phyloP scores from a whole-genome alignment of 139 green algal species.

The Closterium sp. region DNA sequence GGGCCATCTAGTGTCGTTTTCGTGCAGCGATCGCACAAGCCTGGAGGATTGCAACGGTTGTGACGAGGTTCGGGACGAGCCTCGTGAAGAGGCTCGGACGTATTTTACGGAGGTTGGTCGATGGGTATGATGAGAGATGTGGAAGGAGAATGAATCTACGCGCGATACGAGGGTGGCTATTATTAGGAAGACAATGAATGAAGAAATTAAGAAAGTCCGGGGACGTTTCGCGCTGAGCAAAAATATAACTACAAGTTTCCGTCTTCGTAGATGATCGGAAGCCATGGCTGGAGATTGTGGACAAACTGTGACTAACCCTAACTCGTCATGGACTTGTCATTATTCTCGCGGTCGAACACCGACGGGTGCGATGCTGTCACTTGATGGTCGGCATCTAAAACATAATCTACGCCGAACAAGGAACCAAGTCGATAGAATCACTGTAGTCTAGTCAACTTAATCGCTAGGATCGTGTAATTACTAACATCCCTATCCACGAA shows the following conservation, averaged over 20 bases:
- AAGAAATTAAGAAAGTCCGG: neutral
- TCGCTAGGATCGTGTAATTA: neutral
- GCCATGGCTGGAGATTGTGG: neutral
- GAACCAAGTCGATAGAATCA: neutral
- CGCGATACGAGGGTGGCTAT: neutral
- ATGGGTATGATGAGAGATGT: neutral
- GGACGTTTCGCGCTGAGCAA: neutral
- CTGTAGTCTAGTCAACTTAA: neutral
- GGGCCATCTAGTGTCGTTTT: neutral
- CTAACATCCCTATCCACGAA: too few relatives aligned
- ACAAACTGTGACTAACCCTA: neutral
- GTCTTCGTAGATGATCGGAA: neutral
- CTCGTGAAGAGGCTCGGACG: neutral
- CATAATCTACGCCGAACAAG: neutral
- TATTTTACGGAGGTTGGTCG: neutral
- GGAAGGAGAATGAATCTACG: neutral
- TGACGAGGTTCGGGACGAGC: neutral
- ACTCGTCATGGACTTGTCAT: neutral
- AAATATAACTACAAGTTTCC: neutral
- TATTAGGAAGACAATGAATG: neutral
- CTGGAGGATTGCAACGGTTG: neutral
- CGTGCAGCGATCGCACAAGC: neutral
- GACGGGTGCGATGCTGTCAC: neutral
- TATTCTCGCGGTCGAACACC: neutral
- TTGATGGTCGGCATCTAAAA: neutral